Evolutionary conservation across 192 early-diverging fungal species (phyloP), one percentile per base, ranked within the genome.

Genomic region (Entomortierella chlamydospora): DNA sequence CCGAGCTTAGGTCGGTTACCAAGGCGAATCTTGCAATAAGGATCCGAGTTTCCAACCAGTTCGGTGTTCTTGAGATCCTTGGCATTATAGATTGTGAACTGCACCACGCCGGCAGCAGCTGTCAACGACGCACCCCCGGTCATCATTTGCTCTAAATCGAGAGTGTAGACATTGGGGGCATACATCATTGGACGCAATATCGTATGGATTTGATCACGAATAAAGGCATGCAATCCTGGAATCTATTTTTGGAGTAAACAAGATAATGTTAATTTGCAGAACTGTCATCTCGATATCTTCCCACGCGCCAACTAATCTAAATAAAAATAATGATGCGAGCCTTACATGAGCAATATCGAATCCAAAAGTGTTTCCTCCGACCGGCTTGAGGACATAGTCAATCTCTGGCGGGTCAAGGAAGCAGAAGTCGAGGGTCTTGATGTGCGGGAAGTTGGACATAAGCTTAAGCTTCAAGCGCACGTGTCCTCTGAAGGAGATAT

Each of bases 331-430:
- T n/a, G n/a, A n/a, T n/a, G n/a, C n/a, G n/a, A 47, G 47, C 30
- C 86, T 76, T 83, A 89, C 87, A 82, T 95, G 90, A 81, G 91
- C 93, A 72, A 98, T 90, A 81, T 98, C 96, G 61, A 93, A 88
- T 60, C 93, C 93, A 72, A 93, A 87, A 15, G 88, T 90, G 31
- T 94, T 92, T 71, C 92, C 93, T 57, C 93, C 93, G 33, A 99
- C 87, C 4, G 97, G 97, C 70, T 95, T 91, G 37, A 99, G 88
- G 41, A 87, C 87, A 86, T 96, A 99, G 83, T 96, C 94, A 47
- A 99, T 87, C 20, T 84, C 82, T 39, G 97, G 97, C n/a, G 87
- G 83, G 66, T 95, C 91, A 57, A 95, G 76, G 83, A 99, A 96
- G 68, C 90, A 89, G 60, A 94, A 88, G 50, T 95, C 93, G 12